Conservation (phyloP, 2,329 filamentous ascomycete species). For the Arthrinium puccinioides region DNA sequence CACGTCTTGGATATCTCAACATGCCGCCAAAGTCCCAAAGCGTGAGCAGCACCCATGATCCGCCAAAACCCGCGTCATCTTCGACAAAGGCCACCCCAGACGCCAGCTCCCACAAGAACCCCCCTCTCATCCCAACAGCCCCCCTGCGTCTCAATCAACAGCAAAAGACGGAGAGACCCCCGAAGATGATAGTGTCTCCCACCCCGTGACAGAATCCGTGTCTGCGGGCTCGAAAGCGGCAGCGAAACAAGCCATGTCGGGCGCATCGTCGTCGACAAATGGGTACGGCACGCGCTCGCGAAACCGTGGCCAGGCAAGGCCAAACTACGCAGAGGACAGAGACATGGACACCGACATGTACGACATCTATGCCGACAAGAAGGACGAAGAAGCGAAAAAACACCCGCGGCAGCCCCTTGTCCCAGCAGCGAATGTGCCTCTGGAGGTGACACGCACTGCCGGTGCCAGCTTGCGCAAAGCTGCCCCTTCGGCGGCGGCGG, state of each 20-base stretch:
- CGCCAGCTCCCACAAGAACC: constrained; percentile 19
- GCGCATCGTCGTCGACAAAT: constrained; percentile 43
- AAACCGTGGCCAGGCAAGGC: constrained; percentile 74
- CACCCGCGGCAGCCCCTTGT: constrained; percentile 40
- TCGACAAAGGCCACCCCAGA: constrained; percentile 21
- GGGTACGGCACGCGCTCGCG: constrained; percentile 89
- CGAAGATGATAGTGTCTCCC: constrained; percentile 28
- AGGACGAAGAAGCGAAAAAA: constrained; percentile 53
- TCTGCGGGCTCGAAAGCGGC: constrained; percentile 34
- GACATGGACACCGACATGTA: constrained; percentile 83
- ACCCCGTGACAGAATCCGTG: constrained; percentile 41
- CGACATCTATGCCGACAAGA: constrained; percentile 55
- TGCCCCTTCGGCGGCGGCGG: no score
- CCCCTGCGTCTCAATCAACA: constrained; percentile 15
- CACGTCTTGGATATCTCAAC: constrained; percentile 25
- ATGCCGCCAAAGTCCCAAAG: constrained; percentile 25
- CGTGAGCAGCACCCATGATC: constrained; percentile 23
- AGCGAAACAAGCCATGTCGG: constrained; percentile 42
- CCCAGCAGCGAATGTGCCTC: constrained; percentile 20
- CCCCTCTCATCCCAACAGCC: constrained; percentile 21
- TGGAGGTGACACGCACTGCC: constrained; percentile 21
- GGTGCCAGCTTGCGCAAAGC: constrained; percentile 31
- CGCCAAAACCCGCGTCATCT: constrained; percentile 26
- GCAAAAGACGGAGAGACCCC: constrained; percentile 15
- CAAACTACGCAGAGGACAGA: constrained; percentile 92